Evolutionary conservation across 768 basidiomycete genomes (phyloP), one percentile per base, ranked within the genome.

Genomic region (Psilocybe tampanensis): DNA sequence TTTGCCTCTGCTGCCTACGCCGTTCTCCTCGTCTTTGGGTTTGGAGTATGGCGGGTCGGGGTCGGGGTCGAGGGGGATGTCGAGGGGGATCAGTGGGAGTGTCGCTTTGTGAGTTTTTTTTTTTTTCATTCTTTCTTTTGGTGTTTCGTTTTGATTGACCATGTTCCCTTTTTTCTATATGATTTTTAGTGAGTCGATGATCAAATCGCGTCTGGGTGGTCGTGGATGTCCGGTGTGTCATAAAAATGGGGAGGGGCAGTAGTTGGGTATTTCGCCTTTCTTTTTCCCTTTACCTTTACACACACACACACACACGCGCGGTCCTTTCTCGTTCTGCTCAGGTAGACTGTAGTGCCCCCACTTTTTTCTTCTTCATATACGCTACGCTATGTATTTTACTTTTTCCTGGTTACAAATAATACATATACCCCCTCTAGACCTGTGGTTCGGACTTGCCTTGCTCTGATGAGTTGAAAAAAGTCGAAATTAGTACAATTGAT

Each of bases 181-280:
- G n/a, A n/a, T n/a, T n/a, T n/a, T n/a, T n/a, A 92, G 90, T 59
- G 87, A 91, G 33, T 86, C 90, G 3, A 82, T 87, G 63, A 78
- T 93, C 21, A 81, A 86, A 19, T 80, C 86, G 22, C 81, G 80
- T 59, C 72, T 94, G 9, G 73, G 73, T 33, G 73, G 73, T 33
- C 77, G 86, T 36, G 86, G 89, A 2, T 95, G 93, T 70, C 94
- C 93, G 3, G 85, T 92, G 0, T 94, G 94, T 72, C 78, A 82
- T 63, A 78, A 80, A 67, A 77, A 74, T 58, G 78, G 76, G 19
- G 85, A 89, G 61, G 86, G 83, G 12, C 63, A 61, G 50, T 69
- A 69, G 65, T 67, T 64, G 57, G 68, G 34, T 33, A 11, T 13
- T 24, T 15, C 15, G 2, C 33, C 22, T 43, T 44, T 32, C 2